These are phyloP conservation scores for Metschnikowia bowlesiae DNA, from an alignment of 805 yeast genomes.

Conservation along the genomic window DNA sequence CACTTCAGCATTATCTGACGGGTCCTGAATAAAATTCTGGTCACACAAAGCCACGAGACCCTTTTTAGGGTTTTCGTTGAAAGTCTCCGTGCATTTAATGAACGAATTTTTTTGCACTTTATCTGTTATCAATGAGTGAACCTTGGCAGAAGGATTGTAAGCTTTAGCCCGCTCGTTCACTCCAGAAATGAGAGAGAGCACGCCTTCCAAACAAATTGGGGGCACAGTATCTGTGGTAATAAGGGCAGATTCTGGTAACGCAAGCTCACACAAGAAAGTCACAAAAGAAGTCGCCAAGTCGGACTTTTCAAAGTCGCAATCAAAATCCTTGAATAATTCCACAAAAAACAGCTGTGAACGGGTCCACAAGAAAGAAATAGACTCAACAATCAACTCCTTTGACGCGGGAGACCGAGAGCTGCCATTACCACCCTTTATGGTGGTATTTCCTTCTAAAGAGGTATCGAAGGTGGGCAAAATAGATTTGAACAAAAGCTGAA, in stretches of 20 bases:
- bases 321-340: conserved; percentile 73
- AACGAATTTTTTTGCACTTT: conserved; percentile 66
- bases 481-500: conserved; percentile 58
- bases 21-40: conserved; percentile 54
- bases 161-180: conserved; percentile 49
- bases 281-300: conserved; percentile 69
- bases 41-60: conserved; percentile 68
- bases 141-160: background rate
- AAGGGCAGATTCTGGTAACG: conserved; percentile 81
- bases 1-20: conserved; percentile 51
- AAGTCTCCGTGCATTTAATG: conserved; percentile 65
- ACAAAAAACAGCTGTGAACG: conserved; percentile 76
- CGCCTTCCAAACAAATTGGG: conserved; percentile 87
- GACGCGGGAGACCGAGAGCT: conserved; percentile 34
- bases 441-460: conserved; percentile 14
- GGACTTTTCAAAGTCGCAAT: conserved; percentile 83
- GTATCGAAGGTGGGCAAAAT: conserved; percentile 38
- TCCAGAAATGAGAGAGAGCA: conserved; percentile 64
- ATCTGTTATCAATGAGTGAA: conserved; percentile 37
- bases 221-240: conserved; percentile 84
- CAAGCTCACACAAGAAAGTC: conserved; percentile 67
- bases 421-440: conserved; percentile 7
- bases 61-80: conserved; percentile 73
- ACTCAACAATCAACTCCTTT: conserved; percentile 84
- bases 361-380: conserved; percentile 76